Evolutionary conservation across 331 rosid genomes (phyloP).

Genomic region (Pyrus hybrid): DNA sequence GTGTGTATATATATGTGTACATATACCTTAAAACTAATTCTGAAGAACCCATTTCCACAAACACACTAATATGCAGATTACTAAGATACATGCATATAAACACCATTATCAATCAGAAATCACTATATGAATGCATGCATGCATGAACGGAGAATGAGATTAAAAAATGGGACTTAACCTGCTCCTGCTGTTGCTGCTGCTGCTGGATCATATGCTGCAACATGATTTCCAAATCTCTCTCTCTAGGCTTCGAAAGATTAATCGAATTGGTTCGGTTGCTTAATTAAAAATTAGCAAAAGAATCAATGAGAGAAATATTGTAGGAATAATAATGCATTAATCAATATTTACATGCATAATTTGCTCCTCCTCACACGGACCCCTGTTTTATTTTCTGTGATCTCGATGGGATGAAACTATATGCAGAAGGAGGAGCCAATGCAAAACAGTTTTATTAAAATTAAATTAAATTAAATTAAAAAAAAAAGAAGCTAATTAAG

Average conservation of each 20-base stretch:
- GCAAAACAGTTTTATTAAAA: not conserved
- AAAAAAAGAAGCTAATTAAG: not conserved
- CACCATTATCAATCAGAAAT: not conserved
- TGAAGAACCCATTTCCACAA: not conserved
- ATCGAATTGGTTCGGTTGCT: not conserved
- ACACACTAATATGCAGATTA: not conserved
- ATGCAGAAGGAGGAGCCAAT: not conserved
- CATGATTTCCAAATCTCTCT: slow-evolving; percentile 32
- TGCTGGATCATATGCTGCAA: slow-evolving; percentile 58
- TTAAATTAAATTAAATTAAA: too few relatives aligned
- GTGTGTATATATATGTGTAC: too few relatives aligned
- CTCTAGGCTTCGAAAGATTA: not conserved
- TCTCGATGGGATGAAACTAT: not conserved
- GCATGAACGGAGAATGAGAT: not conserved
- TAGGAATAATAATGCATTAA: not conserved
- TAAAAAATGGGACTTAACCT: slow-evolving; percentile 30
- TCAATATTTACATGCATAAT: not conserved
- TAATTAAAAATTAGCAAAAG: not conserved
- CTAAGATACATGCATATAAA: not conserved
- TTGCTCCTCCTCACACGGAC: not conserved
- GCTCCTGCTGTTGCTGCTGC: slow-evolving; percentile 31
- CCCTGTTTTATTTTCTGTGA: not conserved
- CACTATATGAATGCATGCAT: not conserved
- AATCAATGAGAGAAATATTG: not conserved
- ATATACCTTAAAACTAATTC: not conserved